phyloP scores from a whole-genome alignment of 306 rosid species.

The Cicer cuneatum region DNA sequence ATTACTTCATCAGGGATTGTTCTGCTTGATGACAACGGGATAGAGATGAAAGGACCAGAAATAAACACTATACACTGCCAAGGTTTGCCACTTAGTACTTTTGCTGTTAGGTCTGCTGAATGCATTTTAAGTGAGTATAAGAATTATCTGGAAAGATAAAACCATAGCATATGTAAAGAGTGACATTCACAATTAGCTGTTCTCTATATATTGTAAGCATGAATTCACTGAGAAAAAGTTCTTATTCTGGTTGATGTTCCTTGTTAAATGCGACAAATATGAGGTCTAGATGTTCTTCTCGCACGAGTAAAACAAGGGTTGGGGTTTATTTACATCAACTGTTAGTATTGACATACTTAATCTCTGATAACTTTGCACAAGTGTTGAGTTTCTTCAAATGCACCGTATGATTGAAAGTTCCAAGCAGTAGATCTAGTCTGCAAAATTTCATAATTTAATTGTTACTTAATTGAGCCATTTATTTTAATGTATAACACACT shows the following conservation, averaged over 20 bases:
- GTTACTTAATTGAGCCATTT: neutral
- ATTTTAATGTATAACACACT: neutral
- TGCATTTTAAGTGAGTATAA: constrained; percentile 2
- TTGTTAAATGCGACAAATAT: constrained; percentile 32
- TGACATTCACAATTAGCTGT: neutral
- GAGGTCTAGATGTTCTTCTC: constrained; percentile 8
- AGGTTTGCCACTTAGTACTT: constrained; percentile 65
- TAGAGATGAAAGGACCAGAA: constrained; percentile 70
- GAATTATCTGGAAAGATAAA: constrained; percentile 22
- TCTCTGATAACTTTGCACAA: neutral
- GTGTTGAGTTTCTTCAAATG: neutral
- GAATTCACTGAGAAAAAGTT: constrained; percentile 17
- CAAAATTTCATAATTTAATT: constrained; percentile 13
- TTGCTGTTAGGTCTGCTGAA: constrained; percentile 31
- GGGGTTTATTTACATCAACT: neutral
- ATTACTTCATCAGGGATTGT: constrained; percentile 75
- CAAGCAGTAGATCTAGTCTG: constrained; percentile 4
- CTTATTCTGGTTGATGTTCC: constrained; percentile 15
- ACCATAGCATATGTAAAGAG: neutral
- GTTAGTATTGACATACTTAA: neutral
- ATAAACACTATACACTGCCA: constrained; percentile 75
- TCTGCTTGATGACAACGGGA: constrained; percentile 66
- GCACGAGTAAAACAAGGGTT: neutral
- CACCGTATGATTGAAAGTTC: neutral
- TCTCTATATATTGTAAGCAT: constrained; percentile 11